Percentiles rank a stretch among this genome's conserved stretches.
Evolutionary conservation across 768 basidiomycete genomes (phyloP).

Genomic region (Lepiota venenata): DNA sequence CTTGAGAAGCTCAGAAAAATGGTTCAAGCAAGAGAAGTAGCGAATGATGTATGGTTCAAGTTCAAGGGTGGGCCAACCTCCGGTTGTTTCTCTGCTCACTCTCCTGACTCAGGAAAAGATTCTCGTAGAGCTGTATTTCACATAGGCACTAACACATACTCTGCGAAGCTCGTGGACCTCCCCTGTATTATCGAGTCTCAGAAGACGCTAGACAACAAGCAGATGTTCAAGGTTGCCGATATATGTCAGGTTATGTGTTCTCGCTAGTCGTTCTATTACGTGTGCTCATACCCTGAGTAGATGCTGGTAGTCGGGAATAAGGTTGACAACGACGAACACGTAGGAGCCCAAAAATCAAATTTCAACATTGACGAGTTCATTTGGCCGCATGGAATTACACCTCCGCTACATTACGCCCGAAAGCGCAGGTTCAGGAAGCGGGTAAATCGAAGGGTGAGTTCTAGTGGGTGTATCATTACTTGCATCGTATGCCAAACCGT

Average conservation of each 20-base stretch:
- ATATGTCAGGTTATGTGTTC: slow-evolving; percentile 79
- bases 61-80: slow-evolving; percentile 73
- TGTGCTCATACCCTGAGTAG: slow-evolving; percentile 35
- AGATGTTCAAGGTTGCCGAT: slow-evolving; percentile 98
- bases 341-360: slow-evolving; percentile 50
- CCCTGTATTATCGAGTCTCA: slow-evolving; percentile 94
- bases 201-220: slow-evolving; percentile 93
- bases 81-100: neutral
- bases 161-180: slow-evolving; percentile 93
- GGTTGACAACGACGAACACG: slow-evolving; percentile 64
- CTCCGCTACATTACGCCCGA: slow-evolving; percentile 85
- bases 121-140: slow-evolving; percentile 90
- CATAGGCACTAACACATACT: slow-evolving; percentile 74
- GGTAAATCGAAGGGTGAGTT: slow-evolving; percentile 71
- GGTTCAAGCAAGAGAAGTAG: slow-evolving; percentile 72
- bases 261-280: slow-evolving; percentile 9
- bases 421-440: slow-evolving; percentile 93
- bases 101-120: slow-evolving; percentile 44
- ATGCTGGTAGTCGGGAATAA: slow-evolving; percentile 90
- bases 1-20: slow-evolving; percentile 78
- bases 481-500: neutral
- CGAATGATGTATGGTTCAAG: slow-evolving; percentile 93
- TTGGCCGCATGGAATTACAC: slow-evolving; percentile 95
- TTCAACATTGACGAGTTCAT: slow-evolving; percentile 96
- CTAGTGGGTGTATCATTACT: neutral